Evolutionary conservation across 176 grass and related monocot species (phyloP), one percentile per base, ranked within the genome.

Genomic region (Areca catechu): DNA sequence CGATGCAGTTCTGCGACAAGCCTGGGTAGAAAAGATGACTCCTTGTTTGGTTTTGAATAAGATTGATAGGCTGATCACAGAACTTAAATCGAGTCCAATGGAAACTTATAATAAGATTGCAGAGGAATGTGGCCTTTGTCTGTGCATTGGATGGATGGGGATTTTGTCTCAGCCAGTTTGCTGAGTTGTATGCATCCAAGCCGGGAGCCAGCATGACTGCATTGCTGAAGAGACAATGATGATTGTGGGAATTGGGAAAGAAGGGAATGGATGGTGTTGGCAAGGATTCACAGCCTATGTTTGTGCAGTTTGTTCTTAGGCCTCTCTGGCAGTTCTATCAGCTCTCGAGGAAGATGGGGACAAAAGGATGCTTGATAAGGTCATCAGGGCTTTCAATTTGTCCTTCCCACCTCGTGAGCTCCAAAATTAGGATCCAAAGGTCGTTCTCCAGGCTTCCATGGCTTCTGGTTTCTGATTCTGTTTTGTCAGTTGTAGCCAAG

Each of bases 21-120:
- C 92, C 64, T 97, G 89, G 74, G 23, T 90, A 16, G 92, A 97
- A 77, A 80, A 82, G 67, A 58, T 91, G 54, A 80, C 72, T 0
- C 92, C 86, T 58, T 97, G 86, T 82, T 83, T 97, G 60, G 83
- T 97, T 37, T 68, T 97, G 51, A 97, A 97, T 80, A 97, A 97
- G 82, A 78, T 97, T 15, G 86, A 91, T 58, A 81, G 86, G 74
- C 84, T 97, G 58, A 85, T 97, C 65, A 80, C 83, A 22, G 83
- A 97, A 69, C 83, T 97, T 30, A 76, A 81, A 50, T 58, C 91
- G 55, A 77, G 70, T n/a, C 92, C 83, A 22, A 66, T 63, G 5
- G 83, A 97, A 72, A 86, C 92, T 6, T 91, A 97, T 58, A 67
- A n/a, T 20, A 82, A n/a, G 84, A 37, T 77, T 97, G 61, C 63